Base-by-base conservation (phyloP, 2,329 filamentous ascomycete genomes). In the Colletotrichum horii region DNA sequence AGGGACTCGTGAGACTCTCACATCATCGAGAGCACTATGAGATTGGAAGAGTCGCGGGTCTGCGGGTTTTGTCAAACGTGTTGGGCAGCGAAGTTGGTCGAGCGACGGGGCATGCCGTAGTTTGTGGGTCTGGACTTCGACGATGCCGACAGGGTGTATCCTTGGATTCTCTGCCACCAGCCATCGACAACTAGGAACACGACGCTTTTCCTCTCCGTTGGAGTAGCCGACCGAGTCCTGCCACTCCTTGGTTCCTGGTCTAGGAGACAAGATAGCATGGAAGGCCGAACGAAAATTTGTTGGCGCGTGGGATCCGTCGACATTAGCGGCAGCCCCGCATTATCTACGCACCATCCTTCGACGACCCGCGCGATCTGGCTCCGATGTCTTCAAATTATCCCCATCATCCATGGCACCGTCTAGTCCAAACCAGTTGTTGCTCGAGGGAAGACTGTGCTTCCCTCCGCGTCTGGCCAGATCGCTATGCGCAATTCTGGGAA, bases 371-470 rank as follows among this genome's bases (percentile, higher is more conserved):
- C 62, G 26, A 67, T 26, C 32, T 56, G n/a, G 16, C n/a, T 67
- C 12, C n/a, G 26, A 67, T 69, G 69, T 43, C 30, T 12, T 67
- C 15, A 58, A 24, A 9, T 28, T 36, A 61, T 66, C 28, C 14
- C 38, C 26, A 30, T 70, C n/a, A 12, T 71, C 71, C 36, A 26
- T 24, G 16, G 38, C 30, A 22, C 74, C 74, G 22, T 76, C 74
- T 8, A 76, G 61, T 12, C 74, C 74, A 43, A 75, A 76, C 74
- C 74, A 76, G 36, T 76, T 75, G 30, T 48, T 69, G 58, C 71
- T 74, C 11, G 28, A n/a, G 15, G 19, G 19, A 38, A 36, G 24
- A 62, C 26, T 24, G 8, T n/a, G 8, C n/a, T 28, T 69, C 26
- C 16, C 38, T 24, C 32, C 52, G 14, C 52, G 43, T 34, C 48